A percentile compares a stretch with the other conserved stretches of the same genome.
Evolutionary conservation across 441 rosid genomes (phyloP).

Genomic region (Pelargonium australe): DNA sequence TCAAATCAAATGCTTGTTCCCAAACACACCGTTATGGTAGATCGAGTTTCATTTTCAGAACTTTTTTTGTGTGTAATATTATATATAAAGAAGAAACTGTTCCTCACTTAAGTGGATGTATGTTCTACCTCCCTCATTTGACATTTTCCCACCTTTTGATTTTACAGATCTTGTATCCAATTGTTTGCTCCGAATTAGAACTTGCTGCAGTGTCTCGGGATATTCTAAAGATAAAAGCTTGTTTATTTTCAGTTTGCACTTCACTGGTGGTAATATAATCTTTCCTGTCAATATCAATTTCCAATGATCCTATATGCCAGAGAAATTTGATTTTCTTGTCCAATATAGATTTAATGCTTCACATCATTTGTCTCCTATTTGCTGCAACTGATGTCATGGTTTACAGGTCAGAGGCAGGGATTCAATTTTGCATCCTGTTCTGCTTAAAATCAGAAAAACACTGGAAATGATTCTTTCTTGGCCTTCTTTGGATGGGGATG

Average conservation of each 20-base stretch:
- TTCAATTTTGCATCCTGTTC: conserved; percentile 39
- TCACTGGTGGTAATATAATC: conserved; percentile 61
- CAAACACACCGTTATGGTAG: background rate
- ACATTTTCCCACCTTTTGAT: conserved; percentile 16
- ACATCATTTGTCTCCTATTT: conserved; percentile 15
- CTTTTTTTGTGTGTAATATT: background rate
- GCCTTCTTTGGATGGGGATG: conserved; percentile 68
- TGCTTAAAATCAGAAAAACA: conserved; percentile 45
- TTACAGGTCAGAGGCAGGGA: conserved; percentile 60
- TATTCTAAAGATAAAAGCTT: conserved; percentile 58
- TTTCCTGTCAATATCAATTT: conserved; percentile 10
- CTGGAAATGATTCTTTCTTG: conserved; percentile 54
- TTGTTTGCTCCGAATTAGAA: conserved; percentile 44
- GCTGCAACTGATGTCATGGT: conserved; percentile 23
- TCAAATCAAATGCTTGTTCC: too few relatives aligned
- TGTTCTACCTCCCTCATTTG: background rate
- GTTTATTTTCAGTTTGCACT: conserved; percentile 77
- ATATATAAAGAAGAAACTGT: background rate
- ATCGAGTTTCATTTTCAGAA: conserved; percentile 4
- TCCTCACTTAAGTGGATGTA: background rate
- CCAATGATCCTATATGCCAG: background rate
- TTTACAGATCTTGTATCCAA: conserved; percentile 65
- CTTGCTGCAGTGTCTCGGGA: conserved; percentile 43
- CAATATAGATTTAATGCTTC: conserved; percentile 1
- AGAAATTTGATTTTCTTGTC: conserved; percentile 10